Evolutionary conservation across 192 early-diverging fungal genomes (phyloP), one percentile per base, ranked within the genome.

Genomic region (Gamsiella multidivaricata): DNA sequence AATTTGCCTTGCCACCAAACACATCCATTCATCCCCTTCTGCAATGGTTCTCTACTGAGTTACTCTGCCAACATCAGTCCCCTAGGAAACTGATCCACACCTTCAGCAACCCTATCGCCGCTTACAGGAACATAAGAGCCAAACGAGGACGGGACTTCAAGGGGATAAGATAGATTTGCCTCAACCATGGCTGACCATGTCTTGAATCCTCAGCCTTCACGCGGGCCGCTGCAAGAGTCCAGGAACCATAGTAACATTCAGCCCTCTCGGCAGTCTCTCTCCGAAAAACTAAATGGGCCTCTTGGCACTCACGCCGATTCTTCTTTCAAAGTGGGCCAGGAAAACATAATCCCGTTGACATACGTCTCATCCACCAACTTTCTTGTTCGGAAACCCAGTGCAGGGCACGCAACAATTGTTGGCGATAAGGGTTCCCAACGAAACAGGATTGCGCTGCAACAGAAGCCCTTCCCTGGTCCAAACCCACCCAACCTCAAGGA

Each of bases 181-280:
- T 46, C 42, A 32, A 42, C 43, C 51, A 68, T 68, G 65, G 32
- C 65, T 20, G 65, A 68, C n/a, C 54, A 31, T 32, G 52, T 46
- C 29, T 29, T 41, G 25, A 42, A 58, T 29, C 29, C 46, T 15
- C 11, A 28, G 29, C 32, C 31, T 2, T 49, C 20, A 7, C 45
- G 55, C 41, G 34, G 31, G 25, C 65, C 55, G n/a, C 55, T 57
- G 10, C 52, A 68, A 46, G 65, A 57, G 25, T 55, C 64, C 0
- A 66, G 42, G 42, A 33, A 8, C 25, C 42, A 66, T 22, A 25
- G 4, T 25, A 33, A n/a, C 41, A 31, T 18, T 54, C 61, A n/a
- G n/a, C n/a, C 29, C 5, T 33, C 10, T 31, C 61, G 36, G 11
- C 50, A 28, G 9, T 34, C 36, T 1, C 39, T 0, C n/a, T 3